phyloP scores from a whole-genome alignment of 2,329 filamentous ascomycete genomes.

The Aspergillus pseudoterreus region DNA sequence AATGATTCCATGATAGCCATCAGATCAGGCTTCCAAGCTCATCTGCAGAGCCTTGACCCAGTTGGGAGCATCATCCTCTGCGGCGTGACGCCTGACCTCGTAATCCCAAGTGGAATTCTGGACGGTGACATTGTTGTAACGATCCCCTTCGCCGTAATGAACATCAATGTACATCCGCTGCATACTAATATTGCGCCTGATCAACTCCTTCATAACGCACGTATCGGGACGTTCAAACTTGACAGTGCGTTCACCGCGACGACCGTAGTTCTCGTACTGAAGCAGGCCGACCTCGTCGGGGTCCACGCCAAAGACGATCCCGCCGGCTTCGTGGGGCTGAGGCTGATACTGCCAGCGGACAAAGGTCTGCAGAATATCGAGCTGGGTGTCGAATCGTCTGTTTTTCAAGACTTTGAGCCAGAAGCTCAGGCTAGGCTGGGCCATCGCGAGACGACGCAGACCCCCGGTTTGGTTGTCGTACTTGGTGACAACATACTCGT shows the following conservation, averaged over 20 bases:
- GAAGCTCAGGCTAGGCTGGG: conserved; percentile 54
- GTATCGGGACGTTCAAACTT: conserved; percentile 57
- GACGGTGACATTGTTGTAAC: not conserved
- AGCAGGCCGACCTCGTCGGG: conserved; percentile 50
- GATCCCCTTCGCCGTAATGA: conserved; percentile 29
- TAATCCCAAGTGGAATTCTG: conserved; percentile 6
- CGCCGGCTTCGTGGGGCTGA: conserved; percentile 18
- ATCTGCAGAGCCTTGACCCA: conserved; percentile 6
- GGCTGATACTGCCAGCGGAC: conserved; percentile 55
- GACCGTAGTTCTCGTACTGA: conserved; percentile 34
- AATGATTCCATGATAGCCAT: not conserved
- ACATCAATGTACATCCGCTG: conserved; percentile 54
- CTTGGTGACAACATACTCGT: conserved; percentile 66
- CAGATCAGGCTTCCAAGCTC: not conserved
- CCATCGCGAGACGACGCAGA: conserved; percentile 57
- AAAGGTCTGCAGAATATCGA: conserved; percentile 56
- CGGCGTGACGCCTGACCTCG: conserved; percentile 1
- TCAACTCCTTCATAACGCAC: conserved; percentile 55
- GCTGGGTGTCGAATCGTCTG: conserved; percentile 46
- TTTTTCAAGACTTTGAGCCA: conserved; percentile 60
- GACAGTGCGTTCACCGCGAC: conserved; percentile 25
- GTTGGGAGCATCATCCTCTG: not conserved
- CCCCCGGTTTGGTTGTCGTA: conserved; percentile 46
- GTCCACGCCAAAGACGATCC: conserved; percentile 51
- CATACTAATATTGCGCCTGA: conserved; percentile 52